Evolutionary conservation across 768 basidiomycete species (phyloP), one percentile per base, ranked within the genome.

Genomic region (Amyloporia xantha): DNA sequence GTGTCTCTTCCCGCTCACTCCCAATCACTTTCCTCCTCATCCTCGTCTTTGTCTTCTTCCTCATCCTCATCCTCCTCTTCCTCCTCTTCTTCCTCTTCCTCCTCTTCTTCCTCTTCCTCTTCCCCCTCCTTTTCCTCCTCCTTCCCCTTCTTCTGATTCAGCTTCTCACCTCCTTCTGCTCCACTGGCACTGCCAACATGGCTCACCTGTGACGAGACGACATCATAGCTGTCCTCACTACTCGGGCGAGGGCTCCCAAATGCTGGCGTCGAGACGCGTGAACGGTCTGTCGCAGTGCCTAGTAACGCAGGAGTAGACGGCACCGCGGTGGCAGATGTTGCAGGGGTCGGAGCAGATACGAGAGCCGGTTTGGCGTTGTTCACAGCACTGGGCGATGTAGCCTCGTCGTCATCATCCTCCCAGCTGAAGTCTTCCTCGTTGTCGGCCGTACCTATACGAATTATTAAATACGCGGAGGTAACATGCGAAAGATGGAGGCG

Each of bases 321-420:
- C 1, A 46, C 21, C 24, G 24, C 17, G 25, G 46, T 26, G 38
- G 35, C 12, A 17, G 49, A 26, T 9, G 35, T 44, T 19, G 41
- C 23, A 2, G 50, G 19, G 17, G 24, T 36, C 1, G 43, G 26
- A 30, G 38, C 27, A 5, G 28, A 23, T 17, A 21, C 23, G 10
- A 38, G 24, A 15, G 47, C 26, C 2, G 46, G 6, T 5, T 43
- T 48, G 7, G 44, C 39, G 48, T 10, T 10, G 11, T 7, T 25
- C 4, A 33, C 38, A 26, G 45, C 36, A 21, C 48, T 48, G 11
- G 58, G 58, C 9, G 52, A 51, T 6, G 58, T 54, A 33, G 62
- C 54, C 28, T 86, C 85, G n/a, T 91, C 89, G n/a, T 93, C 91
- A 44, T 84, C 81, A 47, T 90, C 90, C 62, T 93, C 91, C 91